Percentiles rank a stretch among this genome's conserved stretches.
Conservation (phyloP, 192 early-diverging fungal genomes). For the Entrophospora sp. region DNA sequence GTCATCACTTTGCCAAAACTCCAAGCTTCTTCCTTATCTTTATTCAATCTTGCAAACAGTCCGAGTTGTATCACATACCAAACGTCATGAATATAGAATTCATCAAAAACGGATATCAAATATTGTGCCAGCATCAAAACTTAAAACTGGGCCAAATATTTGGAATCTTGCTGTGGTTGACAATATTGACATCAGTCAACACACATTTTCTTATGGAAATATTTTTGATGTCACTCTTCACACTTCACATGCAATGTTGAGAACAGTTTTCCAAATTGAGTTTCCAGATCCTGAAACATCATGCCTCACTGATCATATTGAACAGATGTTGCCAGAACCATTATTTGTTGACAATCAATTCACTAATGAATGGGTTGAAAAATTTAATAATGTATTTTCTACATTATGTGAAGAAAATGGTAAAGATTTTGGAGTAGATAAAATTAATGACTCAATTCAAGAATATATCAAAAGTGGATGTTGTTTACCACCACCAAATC, state of each 20-base stretch:
- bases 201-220: neutral
- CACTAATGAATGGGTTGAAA: too few relatives aligned
- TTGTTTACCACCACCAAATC: neutral
- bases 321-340: neutral
- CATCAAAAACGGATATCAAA: too few relatives aligned
- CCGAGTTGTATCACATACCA: too few relatives aligned
- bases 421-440: neutral
- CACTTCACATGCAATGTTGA: neutral
- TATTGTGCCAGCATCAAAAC: too few relatives aligned
- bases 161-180: too few relatives aligned
- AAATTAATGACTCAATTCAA: neutral
- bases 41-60: too few relatives aligned
- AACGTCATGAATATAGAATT: too few relatives aligned
- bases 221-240: neutral
- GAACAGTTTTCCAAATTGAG: neutral
- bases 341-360: neutral
- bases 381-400: neutral
- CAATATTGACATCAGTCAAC: constrained; percentile 6
- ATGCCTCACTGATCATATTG: neutral
- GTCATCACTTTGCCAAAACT: constrained; percentile 33
- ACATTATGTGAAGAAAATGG: neutral
- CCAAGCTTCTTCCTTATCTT: too few relatives aligned
- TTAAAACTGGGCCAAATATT: too few relatives aligned
- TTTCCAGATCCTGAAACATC: neutral
- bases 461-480: neutral